Evolutionary conservation across 225 moss, liverwort and hornwort genomes (phyloP), one percentile per base, ranked within the genome.

Genomic region (Straminergon stramineum): DNA sequence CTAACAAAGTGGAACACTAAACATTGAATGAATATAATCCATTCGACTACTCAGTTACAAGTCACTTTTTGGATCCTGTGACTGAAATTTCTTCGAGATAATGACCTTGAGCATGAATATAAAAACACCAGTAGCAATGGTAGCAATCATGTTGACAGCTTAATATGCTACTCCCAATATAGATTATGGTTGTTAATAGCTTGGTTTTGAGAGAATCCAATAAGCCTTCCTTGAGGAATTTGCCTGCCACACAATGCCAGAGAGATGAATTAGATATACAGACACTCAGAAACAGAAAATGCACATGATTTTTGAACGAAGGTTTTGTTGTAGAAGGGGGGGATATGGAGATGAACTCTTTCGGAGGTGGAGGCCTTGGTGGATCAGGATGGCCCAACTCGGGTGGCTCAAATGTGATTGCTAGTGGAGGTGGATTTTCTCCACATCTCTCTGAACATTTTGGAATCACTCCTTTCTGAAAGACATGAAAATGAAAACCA

Each of bases 221-320:
- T 58, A 7, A 93, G 79, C 85, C 45, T 89, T 87, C 89, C 85
- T 77, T 90, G 91, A 63, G 85, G 87, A 78, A 89, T 89, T 91
- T 93, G 88, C 78, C 73, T 93, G 64, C 13, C 31, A 79, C 70
- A 88, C 23, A 52, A 84, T 15, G 28, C 31, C 45, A 75, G 68
- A 27, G 20, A 75, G 13, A 85, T 77, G 48, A 88, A 45, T 77
- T 6, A 21, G 21, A 13, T 84, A 82, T 43, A 66, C 6, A 35
- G 18, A 58, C 15, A 20, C 7, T 52, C 4, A 43, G 3, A 76
- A 57, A 30, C 19, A 15, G 5, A 56, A 43, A 56, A 11, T 32
- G 41, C 13, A 13, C 2, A 39, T 31, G 27, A 66, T 31, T 84
- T 84, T 51, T 52, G 0, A 53, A 31, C 39, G 82, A 24, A 55